Conservation (phyloP, 2,329 filamentous ascomycete genomes). For the Lachnellula subtilissima region DNA sequence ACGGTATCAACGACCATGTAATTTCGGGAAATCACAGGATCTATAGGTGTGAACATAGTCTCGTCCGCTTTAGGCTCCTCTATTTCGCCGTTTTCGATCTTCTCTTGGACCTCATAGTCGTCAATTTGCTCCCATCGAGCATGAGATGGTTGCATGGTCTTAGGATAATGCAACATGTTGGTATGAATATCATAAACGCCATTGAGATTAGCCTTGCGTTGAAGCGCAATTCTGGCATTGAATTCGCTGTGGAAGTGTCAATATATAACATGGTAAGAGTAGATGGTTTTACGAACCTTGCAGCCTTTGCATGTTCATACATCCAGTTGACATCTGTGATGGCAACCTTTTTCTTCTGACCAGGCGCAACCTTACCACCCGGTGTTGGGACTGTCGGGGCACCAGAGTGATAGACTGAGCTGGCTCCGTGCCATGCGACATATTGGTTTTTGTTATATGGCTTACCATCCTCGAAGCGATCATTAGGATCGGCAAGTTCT, state of each 20-base stretch:
- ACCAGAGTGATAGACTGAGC: constrained; percentile 86
- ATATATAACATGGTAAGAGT: background rate
- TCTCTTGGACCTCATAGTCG: constrained; percentile 26
- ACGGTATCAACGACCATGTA: constrained; percentile 59
- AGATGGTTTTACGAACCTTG: constrained; percentile 57
- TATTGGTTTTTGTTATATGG: constrained; percentile 99
- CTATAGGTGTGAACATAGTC: constrained; percentile 49
- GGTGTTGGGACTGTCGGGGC: constrained; percentile 71
- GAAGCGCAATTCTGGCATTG: constrained; percentile 67
- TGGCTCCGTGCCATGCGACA: constrained; percentile 96
- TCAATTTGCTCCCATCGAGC: constrained; percentile 73
- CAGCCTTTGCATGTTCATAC: constrained; percentile 86
- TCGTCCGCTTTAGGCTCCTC: constrained; percentile 14
- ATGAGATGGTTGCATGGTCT: constrained; percentile 83
- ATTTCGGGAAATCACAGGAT: constrained; percentile 54
- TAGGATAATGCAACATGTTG: constrained; percentile 83
- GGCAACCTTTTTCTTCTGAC: constrained; percentile 79
- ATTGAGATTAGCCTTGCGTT: constrained; percentile 59
- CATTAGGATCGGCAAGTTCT: constrained; percentile 85
- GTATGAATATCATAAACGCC: constrained; percentile 94
- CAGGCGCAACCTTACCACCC: constrained; percentile 66
- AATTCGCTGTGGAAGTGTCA: constrained; percentile 58
- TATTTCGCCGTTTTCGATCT: constrained; percentile 12
- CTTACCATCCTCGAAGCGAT: constrained; percentile 71
- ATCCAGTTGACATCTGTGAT: constrained; percentile 97